Evolutionary conservation across 2,329 filamentous ascomycete genomes (phyloP).

Genomic region (Ramularia endophylla): DNA sequence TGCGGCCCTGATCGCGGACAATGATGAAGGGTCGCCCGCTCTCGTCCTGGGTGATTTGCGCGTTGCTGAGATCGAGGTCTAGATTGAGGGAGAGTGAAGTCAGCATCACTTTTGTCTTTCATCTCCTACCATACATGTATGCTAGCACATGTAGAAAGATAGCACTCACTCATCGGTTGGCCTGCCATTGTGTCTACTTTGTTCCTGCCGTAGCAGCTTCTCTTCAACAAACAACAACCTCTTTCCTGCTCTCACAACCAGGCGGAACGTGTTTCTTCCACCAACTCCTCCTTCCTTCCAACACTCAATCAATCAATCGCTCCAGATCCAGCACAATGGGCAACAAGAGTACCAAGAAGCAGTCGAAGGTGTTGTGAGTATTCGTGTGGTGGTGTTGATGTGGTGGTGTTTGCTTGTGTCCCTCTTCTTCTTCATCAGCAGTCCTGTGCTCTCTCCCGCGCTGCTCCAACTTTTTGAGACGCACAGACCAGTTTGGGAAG

Average conservation of each 20-base stretch:
- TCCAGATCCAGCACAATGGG: too few relatives aligned
- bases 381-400: background rate
- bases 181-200: conserved; percentile 44
- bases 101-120: conserved; percentile 16
- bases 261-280: too few relatives aligned
- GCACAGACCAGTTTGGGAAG: background rate
- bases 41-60: conserved; percentile 89
- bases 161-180: conserved; percentile 52
- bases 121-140: too few relatives aligned
- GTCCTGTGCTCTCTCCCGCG: background rate
- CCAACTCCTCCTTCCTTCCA: too few relatives aligned
- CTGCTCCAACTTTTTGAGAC: too few relatives aligned
- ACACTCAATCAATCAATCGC: too few relatives aligned
- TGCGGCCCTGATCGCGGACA: conserved; percentile 95
- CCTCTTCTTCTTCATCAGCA: background rate
- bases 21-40: conserved; percentile 96
- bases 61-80: conserved; percentile 80
- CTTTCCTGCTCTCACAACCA: too few relatives aligned
- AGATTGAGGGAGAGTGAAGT: conserved; percentile 19
- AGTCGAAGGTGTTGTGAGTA: background rate
- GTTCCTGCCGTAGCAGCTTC: conserved; percentile 5
- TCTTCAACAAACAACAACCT: background rate
- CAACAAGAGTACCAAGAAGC: too few relatives aligned
- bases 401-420: background rate
- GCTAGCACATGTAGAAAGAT: too few relatives aligned